phyloP scores from a whole-genome alignment of 495 filamentous ascomycete genomes.

The Sordaria brevicollis region DNA sequence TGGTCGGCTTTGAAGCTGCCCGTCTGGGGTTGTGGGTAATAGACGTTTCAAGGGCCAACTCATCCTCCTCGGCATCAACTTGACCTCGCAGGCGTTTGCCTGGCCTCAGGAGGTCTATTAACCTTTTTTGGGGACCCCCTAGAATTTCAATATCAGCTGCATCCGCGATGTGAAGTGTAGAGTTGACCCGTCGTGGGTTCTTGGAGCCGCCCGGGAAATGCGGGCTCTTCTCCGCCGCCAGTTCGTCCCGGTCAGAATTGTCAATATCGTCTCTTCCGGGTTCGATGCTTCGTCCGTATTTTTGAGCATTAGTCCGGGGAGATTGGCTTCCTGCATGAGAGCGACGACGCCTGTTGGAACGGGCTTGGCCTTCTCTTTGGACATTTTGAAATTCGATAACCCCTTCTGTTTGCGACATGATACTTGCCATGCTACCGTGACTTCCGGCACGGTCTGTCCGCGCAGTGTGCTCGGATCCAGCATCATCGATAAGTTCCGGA shows the following conservation, averaged over 20 bases:
- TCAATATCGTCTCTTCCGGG: constrained; percentile 4
- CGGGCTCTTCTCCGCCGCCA: not conserved
- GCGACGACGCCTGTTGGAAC: constrained; percentile 2
- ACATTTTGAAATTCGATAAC: constrained; percentile 15
- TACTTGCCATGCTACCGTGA: constrained; percentile 11
- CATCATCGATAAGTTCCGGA: constrained; percentile 14
- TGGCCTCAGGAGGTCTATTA: not conserved
- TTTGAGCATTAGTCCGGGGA: not conserved
- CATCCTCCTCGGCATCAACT: not conserved
- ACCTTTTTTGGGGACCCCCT: not conserved
- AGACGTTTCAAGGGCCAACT: not conserved
- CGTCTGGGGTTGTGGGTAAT: too few relatives aligned
- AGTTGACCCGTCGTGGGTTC: not conserved
- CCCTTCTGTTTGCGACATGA: constrained; percentile 1
- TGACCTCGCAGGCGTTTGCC: constrained; percentile 1
- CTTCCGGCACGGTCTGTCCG: constrained; percentile 1
- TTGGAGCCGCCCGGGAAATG: not conserved
- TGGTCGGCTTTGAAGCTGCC: not conserved
- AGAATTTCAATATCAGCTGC: constrained; percentile 9
- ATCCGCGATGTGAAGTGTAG: not conserved
- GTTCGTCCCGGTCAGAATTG: constrained; percentile 5
- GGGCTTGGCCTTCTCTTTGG: not conserved
- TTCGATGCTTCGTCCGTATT: not conserved
- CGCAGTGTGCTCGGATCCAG: not conserved
- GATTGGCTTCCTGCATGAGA: not conserved